Evolutionary conservation across 306 rosid genomes (phyloP).

Genomic region (Astragalus membranaceus): DNA sequence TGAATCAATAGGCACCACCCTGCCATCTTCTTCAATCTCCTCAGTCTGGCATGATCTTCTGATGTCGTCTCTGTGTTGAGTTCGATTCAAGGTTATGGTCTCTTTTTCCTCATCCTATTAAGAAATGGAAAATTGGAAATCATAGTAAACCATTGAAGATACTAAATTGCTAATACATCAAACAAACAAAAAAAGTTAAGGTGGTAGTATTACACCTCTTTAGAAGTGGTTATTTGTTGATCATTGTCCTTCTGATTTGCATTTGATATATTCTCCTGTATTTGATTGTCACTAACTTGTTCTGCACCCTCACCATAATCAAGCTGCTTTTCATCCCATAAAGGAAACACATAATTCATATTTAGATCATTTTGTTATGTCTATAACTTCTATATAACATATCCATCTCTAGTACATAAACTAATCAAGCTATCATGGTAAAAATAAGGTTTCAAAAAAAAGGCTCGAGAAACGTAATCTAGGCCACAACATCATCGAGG

Average conservation of each 20-base stretch:
- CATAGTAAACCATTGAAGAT: not conserved
- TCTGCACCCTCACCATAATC: conserved; percentile 30
- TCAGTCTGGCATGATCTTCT: not conserved
- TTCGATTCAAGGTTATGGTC: not conserved
- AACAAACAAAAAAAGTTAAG: not conserved
- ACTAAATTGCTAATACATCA: not conserved
- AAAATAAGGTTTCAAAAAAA: too few relatives aligned
- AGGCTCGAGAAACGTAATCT: too few relatives aligned
- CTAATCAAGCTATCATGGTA: not conserved
- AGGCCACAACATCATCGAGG: too few relatives aligned
- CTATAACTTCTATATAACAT: too few relatives aligned
- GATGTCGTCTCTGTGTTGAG: not conserved
- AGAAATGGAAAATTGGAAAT: not conserved
- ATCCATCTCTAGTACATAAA: not conserved
- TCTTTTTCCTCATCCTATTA: conserved; percentile 32
- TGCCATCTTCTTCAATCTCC: conserved; percentile 22
- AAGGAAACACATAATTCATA: not conserved
- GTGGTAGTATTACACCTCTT: conserved; percentile 6
- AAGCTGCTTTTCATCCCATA: conserved; percentile 29
- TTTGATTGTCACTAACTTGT: conserved; percentile 19
- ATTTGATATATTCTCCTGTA: conserved; percentile 24
- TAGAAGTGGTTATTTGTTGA: conserved; percentile 19
- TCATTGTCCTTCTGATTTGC: not conserved
- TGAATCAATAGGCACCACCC: conserved; percentile 25
- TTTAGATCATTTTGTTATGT: not conserved